A percentile compares a stretch with the other conserved stretches of the same genome.
phyloP scores from a whole-genome alignment of 1,139 yeast genomes.

The Candida tetrigidarum region DNA sequence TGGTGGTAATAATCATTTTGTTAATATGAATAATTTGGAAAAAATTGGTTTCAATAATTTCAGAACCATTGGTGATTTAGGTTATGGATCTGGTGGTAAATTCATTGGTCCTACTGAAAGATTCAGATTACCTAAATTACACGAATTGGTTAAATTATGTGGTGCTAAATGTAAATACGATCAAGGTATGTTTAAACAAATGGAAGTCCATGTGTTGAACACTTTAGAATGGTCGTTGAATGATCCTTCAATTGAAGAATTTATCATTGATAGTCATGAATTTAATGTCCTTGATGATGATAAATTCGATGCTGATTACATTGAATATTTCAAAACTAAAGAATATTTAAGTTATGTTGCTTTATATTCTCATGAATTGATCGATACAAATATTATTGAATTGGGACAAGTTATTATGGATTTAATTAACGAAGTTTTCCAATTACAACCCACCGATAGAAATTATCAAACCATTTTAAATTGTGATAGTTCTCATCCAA shows the following conservation, averaged over 20 bases:
- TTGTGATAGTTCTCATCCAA: slow-evolving; percentile 11
- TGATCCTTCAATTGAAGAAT: slow-evolving; percentile 63
- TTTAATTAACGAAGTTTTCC: slow-evolving; percentile 37
- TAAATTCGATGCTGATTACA: slow-evolving; percentile 10
- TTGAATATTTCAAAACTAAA: slow-evolving; percentile 43
- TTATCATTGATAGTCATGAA: slow-evolving; percentile 36
- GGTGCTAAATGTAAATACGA: slow-evolving; percentile 62
- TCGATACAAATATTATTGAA: slow-evolving; percentile 37
- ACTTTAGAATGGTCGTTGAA: slow-evolving; percentile 66
- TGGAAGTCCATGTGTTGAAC: slow-evolving; percentile 56
- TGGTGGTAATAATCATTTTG: slow-evolving; percentile 74
- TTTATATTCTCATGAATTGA: slow-evolving; percentile 40
- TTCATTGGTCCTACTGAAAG: slow-evolving; percentile 69
- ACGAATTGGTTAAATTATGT: slow-evolving; percentile 64
- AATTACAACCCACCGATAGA: slow-evolving; percentile 9
- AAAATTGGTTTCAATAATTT: slow-evolving; percentile 22
- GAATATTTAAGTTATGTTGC: slow-evolving; percentile 42
- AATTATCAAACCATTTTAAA: slow-evolving; percentile 15
- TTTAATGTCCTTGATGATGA: slow-evolving; percentile 25
- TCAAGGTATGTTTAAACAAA: slow-evolving; percentile 62
- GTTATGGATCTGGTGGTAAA: slow-evolving; percentile 59
- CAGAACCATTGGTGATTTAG: slow-evolving; percentile 45
- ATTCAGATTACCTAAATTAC: slow-evolving; percentile 64
- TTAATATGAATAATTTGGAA: slow-evolving; percentile 46
- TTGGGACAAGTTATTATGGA: slow-evolving; percentile 39